These are phyloP conservation scores for Wickerhamiella australiensis DNA, from an alignment of 805 yeast species.

Conservation along the genomic window DNA sequence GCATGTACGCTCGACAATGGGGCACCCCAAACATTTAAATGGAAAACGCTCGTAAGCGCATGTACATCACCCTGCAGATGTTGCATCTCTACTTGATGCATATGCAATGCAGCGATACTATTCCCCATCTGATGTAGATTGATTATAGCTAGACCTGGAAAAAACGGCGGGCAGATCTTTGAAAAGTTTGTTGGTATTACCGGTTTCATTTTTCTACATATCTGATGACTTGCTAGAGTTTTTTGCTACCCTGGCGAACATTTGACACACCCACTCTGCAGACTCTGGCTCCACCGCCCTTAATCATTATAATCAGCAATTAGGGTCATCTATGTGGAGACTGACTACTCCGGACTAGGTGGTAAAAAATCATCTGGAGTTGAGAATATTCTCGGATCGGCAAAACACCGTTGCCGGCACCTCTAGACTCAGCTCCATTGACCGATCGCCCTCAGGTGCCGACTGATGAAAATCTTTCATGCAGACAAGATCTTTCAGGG, in stretches of 20 bases:
- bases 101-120: not conserved
- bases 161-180: too few species aligned
- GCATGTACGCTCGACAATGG: not conserved
- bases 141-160: not conserved
- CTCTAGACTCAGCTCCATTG: too few species aligned
- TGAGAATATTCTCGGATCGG: too few species aligned
- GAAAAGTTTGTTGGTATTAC: too few species aligned
- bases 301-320: not conserved
- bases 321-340: too few species aligned
- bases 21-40: constrained; percentile 1
- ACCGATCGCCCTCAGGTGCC: not conserved
- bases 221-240: not conserved
- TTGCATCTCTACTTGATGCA: constrained; percentile 2
- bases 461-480: constrained; percentile 8
- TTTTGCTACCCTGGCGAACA: not conserved
- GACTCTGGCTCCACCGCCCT: not conserved
- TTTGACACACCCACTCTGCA: not conserved
- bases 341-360: too few species aligned
- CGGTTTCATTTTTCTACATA: not conserved
- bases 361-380: too few species aligned
- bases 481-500: constrained; percentile 1
- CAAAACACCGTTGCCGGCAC: too few species aligned
- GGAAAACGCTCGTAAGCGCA: constrained; percentile 1
- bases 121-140: not conserved
- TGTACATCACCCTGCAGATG: not conserved